These are phyloP conservation scores for Penicillium digitatum DNA, from an alignment of 2,329 filamentous ascomycete species.

Conservation along the genomic window DNA sequence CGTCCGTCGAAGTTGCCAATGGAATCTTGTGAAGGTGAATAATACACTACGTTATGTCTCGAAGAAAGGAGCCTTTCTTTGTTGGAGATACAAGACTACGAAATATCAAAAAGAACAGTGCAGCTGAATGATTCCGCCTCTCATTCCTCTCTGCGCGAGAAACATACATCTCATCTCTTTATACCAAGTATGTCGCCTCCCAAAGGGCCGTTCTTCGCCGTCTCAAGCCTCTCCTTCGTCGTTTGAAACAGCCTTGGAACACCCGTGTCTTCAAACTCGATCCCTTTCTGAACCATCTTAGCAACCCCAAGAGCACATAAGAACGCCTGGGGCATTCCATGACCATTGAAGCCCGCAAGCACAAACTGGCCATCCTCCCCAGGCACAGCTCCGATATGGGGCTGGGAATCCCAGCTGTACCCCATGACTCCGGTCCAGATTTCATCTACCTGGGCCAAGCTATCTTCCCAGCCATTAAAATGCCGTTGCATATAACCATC, in stretches of 20 bases:
- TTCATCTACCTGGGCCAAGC: constrained; percentile 31
- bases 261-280: constrained; percentile 27
- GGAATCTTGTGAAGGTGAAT: background rate
- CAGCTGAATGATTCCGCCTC: background rate
- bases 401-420: constrained; percentile 50
- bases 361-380: constrained; percentile 52
- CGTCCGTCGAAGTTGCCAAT: background rate
- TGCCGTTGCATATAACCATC: constrained; percentile 39
- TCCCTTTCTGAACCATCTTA: constrained; percentile 48
- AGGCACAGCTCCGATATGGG: constrained; percentile 53
- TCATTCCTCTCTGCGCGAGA: too few relatives aligned
- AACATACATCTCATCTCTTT: background rate
- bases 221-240: background rate
- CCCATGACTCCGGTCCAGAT: constrained; percentile 51
- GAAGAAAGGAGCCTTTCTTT: background rate
- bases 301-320: constrained; percentile 56
- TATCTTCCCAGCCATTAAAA: constrained; percentile 38
- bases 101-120: background rate
- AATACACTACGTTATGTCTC: background rate
- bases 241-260: constrained; percentile 37
- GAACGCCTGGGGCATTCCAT: constrained; percentile 61
- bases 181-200: background rate
- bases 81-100: background rate
- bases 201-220: background rate
- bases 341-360: constrained; percentile 61